phyloP scores from a whole-genome alignment of 257 asterid species.

The Nicotiana benthamiana region DNA sequence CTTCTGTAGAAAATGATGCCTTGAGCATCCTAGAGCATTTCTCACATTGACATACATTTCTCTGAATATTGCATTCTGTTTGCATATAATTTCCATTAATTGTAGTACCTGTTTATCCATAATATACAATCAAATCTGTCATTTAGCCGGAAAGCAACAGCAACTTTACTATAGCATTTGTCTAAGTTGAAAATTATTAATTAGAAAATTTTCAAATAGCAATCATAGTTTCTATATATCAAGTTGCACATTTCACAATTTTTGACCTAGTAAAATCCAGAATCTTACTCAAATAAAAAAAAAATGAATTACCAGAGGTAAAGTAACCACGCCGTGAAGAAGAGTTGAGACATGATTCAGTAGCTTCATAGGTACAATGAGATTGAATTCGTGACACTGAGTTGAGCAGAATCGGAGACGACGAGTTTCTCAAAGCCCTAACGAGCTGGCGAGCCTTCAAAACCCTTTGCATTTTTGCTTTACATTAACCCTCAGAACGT shows the following conservation, averaged over 20 bases:
- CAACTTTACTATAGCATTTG: background rate
- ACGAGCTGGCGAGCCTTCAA: conserved; percentile 24
- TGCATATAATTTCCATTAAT: conserved; percentile 11
- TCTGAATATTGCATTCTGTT: conserved; percentile 11
- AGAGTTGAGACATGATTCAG: conserved; percentile 10
- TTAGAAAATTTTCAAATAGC: background rate
- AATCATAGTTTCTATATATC: background rate
- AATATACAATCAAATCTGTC: background rate
- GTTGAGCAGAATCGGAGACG: conserved; percentile 18
- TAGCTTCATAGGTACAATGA: background rate
- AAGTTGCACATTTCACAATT: background rate
- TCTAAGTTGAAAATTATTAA: background rate
- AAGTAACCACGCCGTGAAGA: conserved; percentile 23
- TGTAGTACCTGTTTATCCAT: conserved; percentile 26
- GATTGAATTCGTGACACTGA: conserved; percentile 18
- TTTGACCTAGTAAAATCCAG: background rate
- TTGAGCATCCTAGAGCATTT: conserved; percentile 18
- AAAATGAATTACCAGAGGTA: background rate
- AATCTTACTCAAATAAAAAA: background rate
- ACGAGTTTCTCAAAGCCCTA: conserved; percentile 33
- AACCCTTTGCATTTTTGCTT: conserved; percentile 35
- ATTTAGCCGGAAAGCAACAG: background rate
- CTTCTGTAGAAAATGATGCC: conserved; percentile 45
- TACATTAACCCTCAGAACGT: background rate
- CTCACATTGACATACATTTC: conserved; percentile 10